Base-by-base conservation (phyloP, 2,329 filamentous ascomycete species). In the Diaporthe sp. region DNA sequence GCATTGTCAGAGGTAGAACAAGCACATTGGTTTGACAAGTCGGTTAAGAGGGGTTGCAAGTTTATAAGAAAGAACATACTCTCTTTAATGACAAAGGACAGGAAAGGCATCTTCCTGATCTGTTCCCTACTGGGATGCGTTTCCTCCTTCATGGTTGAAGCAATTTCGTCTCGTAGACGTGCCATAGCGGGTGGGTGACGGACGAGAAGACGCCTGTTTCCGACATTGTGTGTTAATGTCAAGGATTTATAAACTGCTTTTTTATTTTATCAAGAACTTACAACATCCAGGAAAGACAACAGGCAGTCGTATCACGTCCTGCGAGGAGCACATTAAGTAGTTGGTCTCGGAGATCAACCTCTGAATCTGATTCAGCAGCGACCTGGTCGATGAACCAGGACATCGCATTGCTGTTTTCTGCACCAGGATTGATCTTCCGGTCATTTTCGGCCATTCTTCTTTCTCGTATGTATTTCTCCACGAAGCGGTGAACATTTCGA, bases 251-350 rank as follows among this genome's bases (percentile, higher is more conserved):
- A 8, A 7, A 17, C 17, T 47, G 7, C 6, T 22, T 7, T 22
- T 22, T 19, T 22, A 22, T 22, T n/a, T n/a, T n/a, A 8, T 42
- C 15, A 1, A 22, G 19, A 22, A 65, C 59, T 12, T 73, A 74
- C 55, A 79, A 77, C 5, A 74, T 77, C 78, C 78, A 79, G 17
- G 78, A 78, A 7, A 79, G 59, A 25, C 77, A 78, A 35, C 75
- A 78, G 2, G 77, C 78, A 9, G 77, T 78, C 2, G 77, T 77
- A 44, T 79, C 78, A n/a, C 78, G 69, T 12, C 78, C 77, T 2
- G 76, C 78, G 0, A 79, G 68, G 17, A 79, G 37, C 7, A 79
- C 74, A 50, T 79, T 77, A 3, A 79, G 75, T 7, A 78, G 51
- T n/a, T 79, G 78, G n/a, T 78, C 77, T 1, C 78, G 66, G 15